phyloP scores from a whole-genome alignment of 2,329 filamentous ascomycete species.

The Diaporthe eres region DNA sequence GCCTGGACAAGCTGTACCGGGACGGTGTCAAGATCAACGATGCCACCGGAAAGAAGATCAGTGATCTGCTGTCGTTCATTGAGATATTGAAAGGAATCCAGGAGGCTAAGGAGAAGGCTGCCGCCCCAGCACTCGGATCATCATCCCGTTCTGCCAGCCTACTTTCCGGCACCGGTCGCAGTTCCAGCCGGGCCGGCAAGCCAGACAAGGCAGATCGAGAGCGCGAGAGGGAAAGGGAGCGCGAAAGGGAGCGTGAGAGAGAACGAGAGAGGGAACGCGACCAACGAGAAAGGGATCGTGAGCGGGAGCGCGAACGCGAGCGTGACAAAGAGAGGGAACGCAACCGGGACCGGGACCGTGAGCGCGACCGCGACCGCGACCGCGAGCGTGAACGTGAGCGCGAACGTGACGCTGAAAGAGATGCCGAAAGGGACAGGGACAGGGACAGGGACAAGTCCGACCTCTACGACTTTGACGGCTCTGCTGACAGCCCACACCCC shows the following conservation, averaged over 20 bases:
- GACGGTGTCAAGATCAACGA: conserved; percentile 53
- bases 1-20: conserved; percentile 50
- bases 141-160: conserved; percentile 45
- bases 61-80: conserved; percentile 54
- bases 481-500: conserved; percentile 58
- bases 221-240: conserved; percentile 46
- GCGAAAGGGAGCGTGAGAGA: conserved; percentile 31
- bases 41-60: conserved; percentile 47
- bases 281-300: conserved; percentile 35
- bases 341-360: conserved; percentile 34
- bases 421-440: conserved; percentile 51
- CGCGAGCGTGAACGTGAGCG: conserved; percentile 47
- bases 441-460: conserved; percentile 44
- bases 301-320: conserved; percentile 42
- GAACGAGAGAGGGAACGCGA: conserved; percentile 42
- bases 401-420: conserved; percentile 48
- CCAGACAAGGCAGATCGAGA: conserved; percentile 40
- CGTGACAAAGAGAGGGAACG: conserved; percentile 30
- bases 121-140: conserved; percentile 44
- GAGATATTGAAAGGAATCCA: conserved; percentile 57
- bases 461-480: conserved; percentile 60
- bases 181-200: conserved; percentile 44
- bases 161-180: conserved; percentile 37
- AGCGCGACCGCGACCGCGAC: conserved; percentile 48
- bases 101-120: conserved; percentile 56